These are phyloP conservation scores for Ambrosiella beaveri DNA, from an alignment of 2,329 filamentous ascomycete genomes.

Conservation along the genomic window DNA sequence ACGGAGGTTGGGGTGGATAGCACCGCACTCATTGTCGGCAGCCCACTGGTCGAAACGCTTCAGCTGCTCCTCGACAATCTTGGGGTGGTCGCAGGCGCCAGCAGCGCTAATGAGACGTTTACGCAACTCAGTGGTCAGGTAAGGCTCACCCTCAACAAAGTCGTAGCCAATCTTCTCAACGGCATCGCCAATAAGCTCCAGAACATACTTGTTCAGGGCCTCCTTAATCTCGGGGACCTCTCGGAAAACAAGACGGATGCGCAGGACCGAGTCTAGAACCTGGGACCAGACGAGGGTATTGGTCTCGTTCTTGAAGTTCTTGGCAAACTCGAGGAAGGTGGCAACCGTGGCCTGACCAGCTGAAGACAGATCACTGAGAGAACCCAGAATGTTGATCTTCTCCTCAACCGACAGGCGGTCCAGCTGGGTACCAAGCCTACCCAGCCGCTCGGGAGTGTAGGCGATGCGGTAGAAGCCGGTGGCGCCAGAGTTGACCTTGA, in stretches of 20 bases:
- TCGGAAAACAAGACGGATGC: constrained; percentile 71
- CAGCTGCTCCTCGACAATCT: constrained; percentile 54
- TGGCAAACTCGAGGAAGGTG: constrained; percentile 64
- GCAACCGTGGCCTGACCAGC: constrained; percentile 72
- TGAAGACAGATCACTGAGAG: constrained; percentile 74
- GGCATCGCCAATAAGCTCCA: constrained; percentile 58
- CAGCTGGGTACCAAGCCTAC: constrained; percentile 61
- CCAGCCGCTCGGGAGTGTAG: constrained; percentile 70
- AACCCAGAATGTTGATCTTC: constrained; percentile 82
- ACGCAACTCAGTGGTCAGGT: constrained; percentile 64
- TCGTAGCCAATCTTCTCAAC: constrained; percentile 76
- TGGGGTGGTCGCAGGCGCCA: constrained; percentile 59
- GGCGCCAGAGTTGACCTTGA: constrained; percentile 82
- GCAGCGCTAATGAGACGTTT: constrained; percentile 64
- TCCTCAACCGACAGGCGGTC: constrained; percentile 66
- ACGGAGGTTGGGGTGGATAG: constrained; percentile 69
- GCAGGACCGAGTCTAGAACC: constrained; percentile 57
- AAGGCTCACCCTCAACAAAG: constrained; percentile 60
- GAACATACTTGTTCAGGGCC: constrained; percentile 60
- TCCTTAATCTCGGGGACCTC: constrained; percentile 54
- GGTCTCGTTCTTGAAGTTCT: constrained; percentile 66
- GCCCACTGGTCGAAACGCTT: constrained; percentile 68
- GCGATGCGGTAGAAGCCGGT: constrained; percentile 85
- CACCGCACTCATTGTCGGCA: constrained; percentile 45
- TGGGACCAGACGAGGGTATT: constrained; percentile 85